Evolutionary conservation across 2,329 filamentous ascomycete species (phyloP).

Genomic region (Xylogone sp.): DNA sequence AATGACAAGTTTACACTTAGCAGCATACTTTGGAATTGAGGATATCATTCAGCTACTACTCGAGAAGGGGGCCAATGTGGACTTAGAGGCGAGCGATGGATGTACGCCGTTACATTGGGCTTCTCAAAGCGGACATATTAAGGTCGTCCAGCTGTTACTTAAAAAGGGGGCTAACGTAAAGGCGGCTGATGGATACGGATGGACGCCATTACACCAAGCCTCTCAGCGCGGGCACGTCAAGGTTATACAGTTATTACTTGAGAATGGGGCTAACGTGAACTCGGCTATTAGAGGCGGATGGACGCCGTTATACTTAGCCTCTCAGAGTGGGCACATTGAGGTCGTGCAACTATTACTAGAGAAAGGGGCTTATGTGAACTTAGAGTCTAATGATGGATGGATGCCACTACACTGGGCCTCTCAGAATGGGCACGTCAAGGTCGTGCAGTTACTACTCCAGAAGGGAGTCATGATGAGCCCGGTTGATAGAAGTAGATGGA

Average conservation of each 20-base stretch:
- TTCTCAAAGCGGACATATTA: slow-evolving; percentile 7
- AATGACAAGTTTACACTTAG: slow-evolving; percentile 19
- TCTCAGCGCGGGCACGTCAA: slow-evolving; percentile 2
- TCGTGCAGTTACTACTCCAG: slow-evolving; percentile 5
- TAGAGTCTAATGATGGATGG: not conserved
- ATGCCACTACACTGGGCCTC: slow-evolving; percentile 6
- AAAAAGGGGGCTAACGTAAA: slow-evolving; percentile 5
- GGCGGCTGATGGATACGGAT: slow-evolving; percentile 11
- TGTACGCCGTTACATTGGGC: slow-evolving; percentile 12
- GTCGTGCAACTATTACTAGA: slow-evolving; percentile 20
- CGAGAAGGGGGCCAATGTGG: slow-evolving; percentile 5
- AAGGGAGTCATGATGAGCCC: not conserved
- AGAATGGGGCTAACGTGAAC: slow-evolving; percentile 2
- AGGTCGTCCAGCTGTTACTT: slow-evolving; percentile 6
- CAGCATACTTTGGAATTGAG: slow-evolving; percentile 21
- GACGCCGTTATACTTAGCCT: slow-evolving; percentile 25
- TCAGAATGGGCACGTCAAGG: slow-evolving; percentile 1
- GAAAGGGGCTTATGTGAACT: not conserved
- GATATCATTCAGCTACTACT: slow-evolving; percentile 3
- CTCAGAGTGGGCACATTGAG: slow-evolving; percentile 19
- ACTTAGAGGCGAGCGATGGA: not conserved
- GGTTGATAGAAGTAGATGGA: slow-evolving; percentile 17
- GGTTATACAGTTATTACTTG: slow-evolving; percentile 4
- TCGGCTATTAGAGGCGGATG: slow-evolving; percentile 13
- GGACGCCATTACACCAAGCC: slow-evolving; percentile 13